These are phyloP conservation scores for Rosa lucieae DNA, from an alignment of 306 rosid species.

Conservation along the genomic window DNA sequence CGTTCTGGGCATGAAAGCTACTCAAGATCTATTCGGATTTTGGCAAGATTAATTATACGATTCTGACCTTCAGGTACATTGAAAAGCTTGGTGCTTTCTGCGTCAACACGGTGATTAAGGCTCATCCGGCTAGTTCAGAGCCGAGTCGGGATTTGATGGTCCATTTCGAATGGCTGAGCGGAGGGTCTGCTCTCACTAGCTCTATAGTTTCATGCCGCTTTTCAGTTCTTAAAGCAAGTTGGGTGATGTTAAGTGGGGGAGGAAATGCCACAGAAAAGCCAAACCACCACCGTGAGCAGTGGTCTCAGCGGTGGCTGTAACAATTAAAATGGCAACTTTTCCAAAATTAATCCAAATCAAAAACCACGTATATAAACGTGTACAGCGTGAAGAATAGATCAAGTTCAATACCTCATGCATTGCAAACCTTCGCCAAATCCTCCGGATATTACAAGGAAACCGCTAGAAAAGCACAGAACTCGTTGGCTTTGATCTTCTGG, in stretches of 20 bases:
- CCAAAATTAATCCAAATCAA: too few species aligned
- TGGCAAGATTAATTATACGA: conserved; percentile 41
- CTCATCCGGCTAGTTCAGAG: conserved; percentile 41
- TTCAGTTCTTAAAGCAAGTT: conserved; percentile 46
- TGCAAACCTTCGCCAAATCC: too few species aligned
- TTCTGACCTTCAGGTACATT: conserved; percentile 40
- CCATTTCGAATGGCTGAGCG: conserved; percentile 43
- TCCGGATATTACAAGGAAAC: too few species aligned
- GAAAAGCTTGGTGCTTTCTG: conserved; percentile 46
- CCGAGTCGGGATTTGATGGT: conserved; percentile 41
- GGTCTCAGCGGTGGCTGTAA: too few species aligned
- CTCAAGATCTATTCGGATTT: conserved; percentile 50
- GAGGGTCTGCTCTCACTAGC: conserved; percentile 49
- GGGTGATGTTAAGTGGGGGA: conserved; percentile 49
- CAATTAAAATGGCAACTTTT: too few species aligned
- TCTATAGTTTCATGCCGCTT: conserved; percentile 54
- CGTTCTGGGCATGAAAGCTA: conserved; percentile 57
- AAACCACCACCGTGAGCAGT: too few species aligned
- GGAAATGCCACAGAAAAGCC: conserved; percentile 35
- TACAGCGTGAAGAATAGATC: too few species aligned
- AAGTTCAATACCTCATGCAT: too few species aligned
- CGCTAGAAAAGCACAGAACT: too few species aligned
- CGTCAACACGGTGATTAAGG: conserved; percentile 51
- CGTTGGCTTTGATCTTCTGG: too few species aligned
- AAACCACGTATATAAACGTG: too few species aligned